Evolutionary conservation across 192 early-diverging fungal species (phyloP).

Genomic region (Coemansia sp.): DNA sequence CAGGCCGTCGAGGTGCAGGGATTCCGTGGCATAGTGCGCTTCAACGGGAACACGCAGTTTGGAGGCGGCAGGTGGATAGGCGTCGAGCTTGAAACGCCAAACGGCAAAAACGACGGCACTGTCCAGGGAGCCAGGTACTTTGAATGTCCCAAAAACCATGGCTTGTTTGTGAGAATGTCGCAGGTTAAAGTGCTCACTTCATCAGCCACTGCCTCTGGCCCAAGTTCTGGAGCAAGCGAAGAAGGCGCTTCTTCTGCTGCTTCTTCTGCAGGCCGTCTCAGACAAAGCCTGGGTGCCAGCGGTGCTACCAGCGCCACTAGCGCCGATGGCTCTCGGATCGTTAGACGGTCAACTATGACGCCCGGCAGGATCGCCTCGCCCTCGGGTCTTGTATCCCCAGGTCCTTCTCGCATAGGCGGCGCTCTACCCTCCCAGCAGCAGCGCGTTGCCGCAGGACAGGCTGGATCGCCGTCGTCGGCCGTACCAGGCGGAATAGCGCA

Average conservation of each 20-base stretch:
- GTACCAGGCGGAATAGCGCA: neutral
- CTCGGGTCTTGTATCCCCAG: neutral
- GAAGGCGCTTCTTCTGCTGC: neutral
- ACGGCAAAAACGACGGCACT: slow-evolving; percentile 76
- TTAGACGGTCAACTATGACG: slow-evolving; percentile 16
- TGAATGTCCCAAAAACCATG: slow-evolving; percentile 66
- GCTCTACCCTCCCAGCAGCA: neutral
- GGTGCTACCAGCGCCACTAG: neutral
- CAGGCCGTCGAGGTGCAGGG: slow-evolving; percentile 59
- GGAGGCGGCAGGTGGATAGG: slow-evolving; percentile 86
- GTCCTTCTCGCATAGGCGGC: neutral
- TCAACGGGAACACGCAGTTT: slow-evolving; percentile 77
- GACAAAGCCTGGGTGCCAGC: neutral
- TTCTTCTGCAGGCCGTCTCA: neutral
- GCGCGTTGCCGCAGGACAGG: neutral
- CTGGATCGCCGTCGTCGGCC: neutral
- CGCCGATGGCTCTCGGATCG: neutral
- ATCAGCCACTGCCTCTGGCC: neutral
- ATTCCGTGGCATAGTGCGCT: slow-evolving; percentile 69
- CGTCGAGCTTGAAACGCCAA: slow-evolving; percentile 72
- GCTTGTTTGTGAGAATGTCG: slow-evolving; percentile 72
- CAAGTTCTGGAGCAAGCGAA: neutral
- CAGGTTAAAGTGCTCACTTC: slow-evolving; percentile 51
- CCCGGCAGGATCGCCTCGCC: slow-evolving; percentile 16
- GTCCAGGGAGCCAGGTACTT: slow-evolving; percentile 78